Conservation (phyloP, 1,284 basidiomycete species). For the Lignosus rhinocerotis region DNA sequence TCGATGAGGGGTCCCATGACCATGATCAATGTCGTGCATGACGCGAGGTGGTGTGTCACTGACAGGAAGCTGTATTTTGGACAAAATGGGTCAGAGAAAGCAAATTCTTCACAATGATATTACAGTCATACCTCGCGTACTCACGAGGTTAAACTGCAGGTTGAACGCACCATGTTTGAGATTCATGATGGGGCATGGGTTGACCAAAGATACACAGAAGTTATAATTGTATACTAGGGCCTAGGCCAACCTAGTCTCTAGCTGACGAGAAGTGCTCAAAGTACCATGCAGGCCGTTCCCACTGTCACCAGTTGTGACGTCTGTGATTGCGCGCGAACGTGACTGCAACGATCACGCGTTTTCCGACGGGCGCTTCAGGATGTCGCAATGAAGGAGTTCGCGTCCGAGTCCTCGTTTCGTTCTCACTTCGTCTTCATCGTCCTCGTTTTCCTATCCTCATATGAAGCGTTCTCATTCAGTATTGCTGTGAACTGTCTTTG, state of each 20-base stretch:
- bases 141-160: too few relatives aligned
- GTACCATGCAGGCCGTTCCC: too few relatives aligned
- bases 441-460: not conserved
- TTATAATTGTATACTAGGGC: not conserved
- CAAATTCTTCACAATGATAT: too few relatives aligned
- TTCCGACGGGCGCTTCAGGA: not conserved
- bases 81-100: not conserved
- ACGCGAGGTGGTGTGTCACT: not conserved
- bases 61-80: not conserved
- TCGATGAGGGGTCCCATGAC: not conserved
- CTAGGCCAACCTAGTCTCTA: not conserved
- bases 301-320: not conserved
- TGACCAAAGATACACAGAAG: too few relatives aligned
- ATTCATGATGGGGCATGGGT: too few relatives aligned
- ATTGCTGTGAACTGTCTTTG: not conserved
- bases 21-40: not conserved
- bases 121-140: too few relatives aligned
- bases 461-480: not conserved
- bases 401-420: not conserved
- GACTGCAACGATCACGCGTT: constrained; percentile 19
- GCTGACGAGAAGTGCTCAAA: too few relatives aligned
- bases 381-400: not conserved
- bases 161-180: too few relatives aligned
- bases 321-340: constrained; percentile 10
- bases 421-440: not conserved